Conservation (phyloP, 2,329 filamentous ascomycete genomes). For the Penicillium sp. region DNA sequence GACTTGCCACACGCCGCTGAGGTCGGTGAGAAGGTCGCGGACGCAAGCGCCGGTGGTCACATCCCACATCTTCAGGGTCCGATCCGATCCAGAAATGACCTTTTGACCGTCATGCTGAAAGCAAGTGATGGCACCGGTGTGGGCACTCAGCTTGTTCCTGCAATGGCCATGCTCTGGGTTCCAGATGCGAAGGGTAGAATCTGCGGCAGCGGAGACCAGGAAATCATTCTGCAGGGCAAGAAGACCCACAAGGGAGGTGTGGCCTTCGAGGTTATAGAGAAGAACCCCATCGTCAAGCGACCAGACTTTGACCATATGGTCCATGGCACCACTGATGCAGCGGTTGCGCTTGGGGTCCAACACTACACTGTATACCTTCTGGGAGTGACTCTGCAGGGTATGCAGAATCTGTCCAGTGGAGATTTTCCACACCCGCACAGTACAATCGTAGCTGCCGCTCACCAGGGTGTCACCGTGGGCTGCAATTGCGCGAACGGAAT, state of each 20-base stretch:
- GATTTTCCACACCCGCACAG: constrained; percentile 93
- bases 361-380: constrained; percentile 97
- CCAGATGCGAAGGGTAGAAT: constrained; percentile 94
- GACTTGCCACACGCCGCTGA: constrained; percentile 98
- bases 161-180: constrained; percentile 89
- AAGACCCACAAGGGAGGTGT: constrained; percentile 84
- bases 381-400: constrained; percentile 75
- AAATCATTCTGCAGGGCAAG: constrained; percentile 84
- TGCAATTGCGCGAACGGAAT: constrained; percentile 93
- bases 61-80: constrained; percentile 98
- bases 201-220: constrained; percentile 89
- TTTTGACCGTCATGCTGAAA: constrained; percentile 97
- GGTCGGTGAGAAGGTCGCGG: constrained; percentile 83
- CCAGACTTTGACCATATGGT: constrained; percentile 97
- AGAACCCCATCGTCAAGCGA: constrained; percentile 80
- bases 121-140: constrained; percentile 96
- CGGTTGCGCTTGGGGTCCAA: constrained; percentile 85
- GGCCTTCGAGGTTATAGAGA: constrained; percentile 85
- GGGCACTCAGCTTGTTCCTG: constrained; percentile 81
- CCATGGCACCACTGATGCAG: constrained; percentile 98
- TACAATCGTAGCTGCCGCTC: constrained; percentile 93
- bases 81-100: constrained; percentile 91
- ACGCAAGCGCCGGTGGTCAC: constrained; percentile 86
- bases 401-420: constrained; percentile 87
- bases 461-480: constrained; percentile 94